phyloP scores from a whole-genome alignment of 2,329 filamentous ascomycete genomes.

The Colletotrichum kahawae region DNA sequence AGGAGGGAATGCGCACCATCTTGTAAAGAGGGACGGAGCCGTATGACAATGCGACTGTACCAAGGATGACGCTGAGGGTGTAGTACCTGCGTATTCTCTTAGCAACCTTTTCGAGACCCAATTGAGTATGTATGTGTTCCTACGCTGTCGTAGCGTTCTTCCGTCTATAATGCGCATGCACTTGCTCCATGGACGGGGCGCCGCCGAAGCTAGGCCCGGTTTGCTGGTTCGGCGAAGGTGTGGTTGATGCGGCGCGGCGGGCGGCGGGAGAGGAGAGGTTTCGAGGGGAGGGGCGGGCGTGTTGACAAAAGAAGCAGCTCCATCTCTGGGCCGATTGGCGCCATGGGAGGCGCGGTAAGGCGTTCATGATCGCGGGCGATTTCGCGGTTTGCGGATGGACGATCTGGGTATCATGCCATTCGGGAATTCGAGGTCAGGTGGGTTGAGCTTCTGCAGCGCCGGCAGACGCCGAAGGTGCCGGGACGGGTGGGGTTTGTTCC shows the following conservation, averaged over 20 bases:
- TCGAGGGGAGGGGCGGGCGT: constrained; percentile 32
- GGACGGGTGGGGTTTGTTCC: constrained; percentile 12
- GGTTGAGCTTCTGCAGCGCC: neutral
- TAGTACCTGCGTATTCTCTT: constrained; percentile 62
- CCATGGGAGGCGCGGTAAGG: constrained; percentile 39
- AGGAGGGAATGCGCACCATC: constrained; percentile 60
- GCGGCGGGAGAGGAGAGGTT: constrained; percentile 8
- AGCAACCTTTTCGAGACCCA: constrained; percentile 13
- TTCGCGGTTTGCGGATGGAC: neutral
- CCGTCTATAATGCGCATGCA: constrained; percentile 66
- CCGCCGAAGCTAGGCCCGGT: constrained; percentile 23
- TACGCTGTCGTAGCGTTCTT: constrained; percentile 69
- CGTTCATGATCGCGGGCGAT: constrained; percentile 40
- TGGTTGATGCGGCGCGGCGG: constrained; percentile 31
- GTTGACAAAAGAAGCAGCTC: constrained; percentile 43
- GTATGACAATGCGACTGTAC: constrained; percentile 80
- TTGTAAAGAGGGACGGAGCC: constrained; percentile 88
- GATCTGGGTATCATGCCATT: neutral
- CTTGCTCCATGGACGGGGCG: constrained; percentile 60
- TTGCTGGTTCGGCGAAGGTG: constrained; percentile 34
- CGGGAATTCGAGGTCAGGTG: neutral
- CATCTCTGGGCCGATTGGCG: constrained; percentile 34
- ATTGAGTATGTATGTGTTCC: neutral
- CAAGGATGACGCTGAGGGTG: constrained; percentile 76
- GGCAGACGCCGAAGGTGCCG: neutral